Conservation (phyloP, 75 land plant genomes). For the Selaginella moellendorffii region DNA sequence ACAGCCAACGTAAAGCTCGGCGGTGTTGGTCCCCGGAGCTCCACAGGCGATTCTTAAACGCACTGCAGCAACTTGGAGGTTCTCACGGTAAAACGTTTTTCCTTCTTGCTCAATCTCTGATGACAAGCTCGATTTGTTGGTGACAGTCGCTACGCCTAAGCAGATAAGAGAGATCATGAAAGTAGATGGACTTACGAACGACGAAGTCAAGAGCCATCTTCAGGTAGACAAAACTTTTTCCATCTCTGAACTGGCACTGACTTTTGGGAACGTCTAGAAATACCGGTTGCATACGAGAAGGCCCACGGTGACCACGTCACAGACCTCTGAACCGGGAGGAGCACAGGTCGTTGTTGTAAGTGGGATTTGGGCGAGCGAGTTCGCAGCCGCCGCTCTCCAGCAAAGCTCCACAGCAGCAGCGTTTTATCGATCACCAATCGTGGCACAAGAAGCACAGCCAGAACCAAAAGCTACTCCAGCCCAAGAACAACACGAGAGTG, state of each 20-base stretch:
- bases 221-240: slow-evolving; percentile 26
- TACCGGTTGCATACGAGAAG: slow-evolving; percentile 36
- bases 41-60: slow-evolving; percentile 40
- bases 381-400: slow-evolving; percentile 38
- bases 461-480: too few relatives aligned
- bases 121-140: background rate
- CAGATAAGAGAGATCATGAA: slow-evolving; percentile 59
- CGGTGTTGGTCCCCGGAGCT: slow-evolving; percentile 58
- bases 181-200: slow-evolving; percentile 54
- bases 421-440: background rate
- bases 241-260: background rate
- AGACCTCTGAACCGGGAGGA: slow-evolving; percentile 27
- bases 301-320: slow-evolving; percentile 53
- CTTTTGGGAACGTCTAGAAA: slow-evolving; percentile 18
- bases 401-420: background rate
- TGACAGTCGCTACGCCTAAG: slow-evolving; percentile 51
- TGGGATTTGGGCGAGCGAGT: slow-evolving; percentile 91
- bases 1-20: slow-evolving; percentile 10
- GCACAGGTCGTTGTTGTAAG: slow-evolving; percentile 86
- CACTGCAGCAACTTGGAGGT: slow-evolving; percentile 49
- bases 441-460: background rate
- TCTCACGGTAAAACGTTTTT: slow-evolving; percentile 28
- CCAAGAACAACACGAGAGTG: background rate
- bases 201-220: slow-evolving; percentile 68
- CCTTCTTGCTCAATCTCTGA: background rate